These are phyloP conservation scores for Fusarium brachygibbosum DNA, from an alignment of 2,329 filamentous ascomycete species.

Conservation along the genomic window DNA sequence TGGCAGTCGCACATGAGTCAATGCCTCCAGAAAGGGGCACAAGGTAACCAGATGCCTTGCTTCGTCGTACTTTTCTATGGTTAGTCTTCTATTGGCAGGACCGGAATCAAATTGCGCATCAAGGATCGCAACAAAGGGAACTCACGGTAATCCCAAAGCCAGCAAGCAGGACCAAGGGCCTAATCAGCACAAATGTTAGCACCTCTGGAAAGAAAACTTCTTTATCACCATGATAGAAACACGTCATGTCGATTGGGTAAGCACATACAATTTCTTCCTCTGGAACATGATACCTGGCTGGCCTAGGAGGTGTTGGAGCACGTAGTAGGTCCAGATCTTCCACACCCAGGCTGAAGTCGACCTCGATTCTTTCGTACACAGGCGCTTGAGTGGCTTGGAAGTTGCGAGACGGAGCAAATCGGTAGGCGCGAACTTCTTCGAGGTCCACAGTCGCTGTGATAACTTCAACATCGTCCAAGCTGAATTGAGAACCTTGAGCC, in stretches of 20 bases:
- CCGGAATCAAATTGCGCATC: too few species aligned
- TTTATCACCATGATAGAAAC: neutral
- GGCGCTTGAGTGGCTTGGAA: slow-evolving; percentile 65
- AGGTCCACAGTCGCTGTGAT: slow-evolving; percentile 75
- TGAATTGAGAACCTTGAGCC: slow-evolving; percentile 74
- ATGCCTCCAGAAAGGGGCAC: slow-evolving; percentile 41
- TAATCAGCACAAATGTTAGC: slow-evolving; percentile 4
- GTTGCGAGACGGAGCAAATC: slow-evolving; percentile 68
- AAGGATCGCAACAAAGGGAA: too few species aligned
- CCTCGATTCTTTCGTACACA: slow-evolving; percentile 42
- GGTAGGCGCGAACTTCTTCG: slow-evolving; percentile 76
- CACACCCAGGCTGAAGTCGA: slow-evolving; percentile 50
- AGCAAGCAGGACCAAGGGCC: slow-evolving; percentile 35
- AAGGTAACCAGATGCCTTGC: slow-evolving; percentile 28
- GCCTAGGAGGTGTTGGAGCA: slow-evolving; percentile 49
- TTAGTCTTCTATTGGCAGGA: too few species aligned
- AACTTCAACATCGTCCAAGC: slow-evolving; percentile 71
- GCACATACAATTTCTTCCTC: slow-evolving; percentile 44
- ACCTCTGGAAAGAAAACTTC: neutral
- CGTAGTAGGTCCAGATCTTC: slow-evolving; percentile 48
- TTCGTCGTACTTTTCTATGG: slow-evolving; percentile 21
- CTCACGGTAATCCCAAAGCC: slow-evolving; percentile 36
- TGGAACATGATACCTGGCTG: slow-evolving; percentile 37
- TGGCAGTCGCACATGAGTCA: slow-evolving; percentile 42
- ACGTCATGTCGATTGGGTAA: fast-evolving